These are phyloP conservation scores for Aspergillus nomiae DNA, from an alignment of 2,329 filamentous ascomycete species.

Conservation along the genomic window DNA sequence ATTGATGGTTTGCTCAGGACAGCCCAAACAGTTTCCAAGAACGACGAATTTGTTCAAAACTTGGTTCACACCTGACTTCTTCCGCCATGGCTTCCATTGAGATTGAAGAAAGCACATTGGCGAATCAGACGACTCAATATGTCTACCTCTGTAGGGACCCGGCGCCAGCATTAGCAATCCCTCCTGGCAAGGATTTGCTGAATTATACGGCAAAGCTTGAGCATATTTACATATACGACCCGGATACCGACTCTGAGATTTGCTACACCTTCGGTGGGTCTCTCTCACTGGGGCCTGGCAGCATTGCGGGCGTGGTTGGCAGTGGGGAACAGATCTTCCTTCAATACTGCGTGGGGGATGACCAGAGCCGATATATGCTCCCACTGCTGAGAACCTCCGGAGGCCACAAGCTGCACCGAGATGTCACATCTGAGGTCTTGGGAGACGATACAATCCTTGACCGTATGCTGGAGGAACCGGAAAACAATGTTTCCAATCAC, in stretches of 20 bases:
- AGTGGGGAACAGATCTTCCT: background rate
- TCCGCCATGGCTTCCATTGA: background rate
- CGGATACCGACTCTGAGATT: background rate
- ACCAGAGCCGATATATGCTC: background rate
- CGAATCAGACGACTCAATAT: background rate
- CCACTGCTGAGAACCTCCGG: background rate
- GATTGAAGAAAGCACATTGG: background rate
- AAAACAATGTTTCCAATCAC: no score
- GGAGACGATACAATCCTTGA: no score
- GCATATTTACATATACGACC: background rate
- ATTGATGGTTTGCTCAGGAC: no score
- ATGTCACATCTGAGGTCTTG: background rate
- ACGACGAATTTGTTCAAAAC: no score
- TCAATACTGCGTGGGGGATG: background rate
- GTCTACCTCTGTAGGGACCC: background rate
- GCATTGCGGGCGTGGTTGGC: background rate
- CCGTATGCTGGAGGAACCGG: no score
- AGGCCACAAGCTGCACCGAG: background rate
- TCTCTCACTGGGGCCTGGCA: background rate
- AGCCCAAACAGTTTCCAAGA: no score
- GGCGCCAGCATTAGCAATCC: background rate
- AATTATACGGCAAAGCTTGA: background rate
- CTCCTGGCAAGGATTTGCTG: background rate
- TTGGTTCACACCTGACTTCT: no score
- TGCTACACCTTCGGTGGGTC: background rate